phyloP scores from a whole-genome alignment of 176 grass and related monocot species.

The Aegilops longissima region DNA sequence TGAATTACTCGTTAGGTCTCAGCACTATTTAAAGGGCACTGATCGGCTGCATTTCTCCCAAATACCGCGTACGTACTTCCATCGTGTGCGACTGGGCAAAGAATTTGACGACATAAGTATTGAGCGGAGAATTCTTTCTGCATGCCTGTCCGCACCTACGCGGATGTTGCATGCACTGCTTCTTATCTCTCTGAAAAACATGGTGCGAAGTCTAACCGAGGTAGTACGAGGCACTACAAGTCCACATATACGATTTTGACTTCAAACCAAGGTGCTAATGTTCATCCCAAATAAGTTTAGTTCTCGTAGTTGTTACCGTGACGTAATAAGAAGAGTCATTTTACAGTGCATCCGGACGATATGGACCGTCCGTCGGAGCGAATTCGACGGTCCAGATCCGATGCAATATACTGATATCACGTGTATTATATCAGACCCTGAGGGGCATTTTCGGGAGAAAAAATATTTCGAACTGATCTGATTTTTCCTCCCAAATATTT shows the following conservation, averaged over 20 bases:
- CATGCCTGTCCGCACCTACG: neutral
- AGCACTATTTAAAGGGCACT: neutral
- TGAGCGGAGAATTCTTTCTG: neutral
- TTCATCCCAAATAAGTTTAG: neutral
- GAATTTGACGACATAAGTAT: neutral
- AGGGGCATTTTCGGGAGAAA: too few species aligned
- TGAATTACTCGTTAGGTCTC: neutral
- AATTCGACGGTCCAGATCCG: too few species aligned
- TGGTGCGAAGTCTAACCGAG: neutral
- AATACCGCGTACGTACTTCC: neutral
- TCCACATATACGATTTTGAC: neutral
- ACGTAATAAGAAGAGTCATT: too few species aligned
- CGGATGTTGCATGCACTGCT: conserved; percentile 6
- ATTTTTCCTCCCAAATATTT: too few species aligned
- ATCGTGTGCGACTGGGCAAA: conserved; percentile 27
- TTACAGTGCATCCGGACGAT: too few species aligned
- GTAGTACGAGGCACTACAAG: neutral
- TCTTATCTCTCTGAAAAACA: neutral
- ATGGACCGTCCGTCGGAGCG: too few species aligned
- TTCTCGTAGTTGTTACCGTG: too few species aligned
- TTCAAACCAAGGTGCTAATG: neutral
- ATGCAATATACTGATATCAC: too few species aligned
- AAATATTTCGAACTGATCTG: too few species aligned
- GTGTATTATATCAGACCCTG: too few species aligned
- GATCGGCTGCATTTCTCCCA: neutral